Percentiles rank a stretch among this genome's conserved stretches.
phyloP scores from a whole-genome alignment of 257 asterid genomes.

The Cruciata laevipes region DNA sequence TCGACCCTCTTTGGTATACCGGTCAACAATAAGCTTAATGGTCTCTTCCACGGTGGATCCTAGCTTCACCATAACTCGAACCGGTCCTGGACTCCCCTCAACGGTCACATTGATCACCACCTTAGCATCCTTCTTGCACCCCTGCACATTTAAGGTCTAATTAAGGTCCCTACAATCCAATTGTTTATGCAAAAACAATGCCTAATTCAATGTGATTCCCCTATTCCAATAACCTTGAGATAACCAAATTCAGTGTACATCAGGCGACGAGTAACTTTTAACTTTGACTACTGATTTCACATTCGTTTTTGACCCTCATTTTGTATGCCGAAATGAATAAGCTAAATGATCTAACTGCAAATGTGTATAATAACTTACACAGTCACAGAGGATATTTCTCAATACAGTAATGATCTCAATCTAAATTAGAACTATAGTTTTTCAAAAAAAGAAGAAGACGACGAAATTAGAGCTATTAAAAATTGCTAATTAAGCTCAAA shows the following conservation, averaged over 20 bases:
- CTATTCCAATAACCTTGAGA: background rate
- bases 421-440: background rate
- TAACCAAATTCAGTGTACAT: background rate
- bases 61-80: conserved; percentile 59
- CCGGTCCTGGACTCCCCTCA: conserved; percentile 75
- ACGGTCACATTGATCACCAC: conserved; percentile 68
- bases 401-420: background rate
- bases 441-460: too few relatives aligned
- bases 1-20: conserved; percentile 58
- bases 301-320: too few relatives aligned
- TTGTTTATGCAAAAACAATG: background rate
- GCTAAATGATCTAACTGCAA: background rate
- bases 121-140: conserved; percentile 50
- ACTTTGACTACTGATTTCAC: too few relatives aligned
- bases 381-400: background rate
- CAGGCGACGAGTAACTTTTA: background rate
- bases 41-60: conserved; percentile 59
- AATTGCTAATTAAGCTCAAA: background rate
- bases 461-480: background rate
- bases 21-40: conserved; percentile 40
- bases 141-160: conserved; percentile 19
- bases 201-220: background rate
- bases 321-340: background rate
- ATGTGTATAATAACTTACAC: background rate
- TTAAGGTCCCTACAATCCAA: background rate